Base-by-base conservation (phyloP, 2,329 filamentous ascomycete genomes). In the Gaeumannomyces tritici region DNA sequence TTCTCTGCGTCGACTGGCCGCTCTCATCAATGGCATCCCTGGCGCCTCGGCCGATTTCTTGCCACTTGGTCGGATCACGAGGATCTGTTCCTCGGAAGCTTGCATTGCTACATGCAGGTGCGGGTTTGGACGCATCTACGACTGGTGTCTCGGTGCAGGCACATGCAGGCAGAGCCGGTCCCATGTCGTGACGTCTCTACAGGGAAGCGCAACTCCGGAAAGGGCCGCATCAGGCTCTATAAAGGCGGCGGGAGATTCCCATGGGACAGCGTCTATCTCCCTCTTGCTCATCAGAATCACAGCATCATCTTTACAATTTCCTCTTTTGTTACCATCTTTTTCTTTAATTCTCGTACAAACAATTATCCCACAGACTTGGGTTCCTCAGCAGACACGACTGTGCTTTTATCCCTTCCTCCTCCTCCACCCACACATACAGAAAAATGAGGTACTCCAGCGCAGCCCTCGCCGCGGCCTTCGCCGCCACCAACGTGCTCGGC, bases 401-500 rank as follows among this genome's bases (percentile, higher is more conserved):
- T 51, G 21, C 21, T n/a, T 9, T 59, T 59, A n/a, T 51, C 18
- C 57, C 42, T 51, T 51, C 18, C 4, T 4, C 9, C 42, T 24
- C 7, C 21, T 9, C 21, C 31, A 24, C 11, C 31, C 31, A 3
- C 31, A 29, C 24, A 33, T 18, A 24, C 57, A n/a, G 57, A 66
- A 69, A 60, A 57, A 72, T 72, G 69, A 66, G 68, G 62, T 64
- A 67, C 64, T 63, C 73, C 66, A 61, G 82, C 35, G 70, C 75
- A 67, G 71, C 80, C 70, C 69, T 80, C 62, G 67, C 81, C 66
- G 72, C 78, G 67, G 77, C 81, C 68, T 71, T 80, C 64, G 70
- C 82, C 66, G 73, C 78, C 67, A 77, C 81, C 69, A 73, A 78
- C 66, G 77, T 79, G 67, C 79, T 80, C 59, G 83, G 81, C 62